Conservation (phyloP, 2,329 filamentous ascomycete species). For the Diatrype stigma region DNA sequence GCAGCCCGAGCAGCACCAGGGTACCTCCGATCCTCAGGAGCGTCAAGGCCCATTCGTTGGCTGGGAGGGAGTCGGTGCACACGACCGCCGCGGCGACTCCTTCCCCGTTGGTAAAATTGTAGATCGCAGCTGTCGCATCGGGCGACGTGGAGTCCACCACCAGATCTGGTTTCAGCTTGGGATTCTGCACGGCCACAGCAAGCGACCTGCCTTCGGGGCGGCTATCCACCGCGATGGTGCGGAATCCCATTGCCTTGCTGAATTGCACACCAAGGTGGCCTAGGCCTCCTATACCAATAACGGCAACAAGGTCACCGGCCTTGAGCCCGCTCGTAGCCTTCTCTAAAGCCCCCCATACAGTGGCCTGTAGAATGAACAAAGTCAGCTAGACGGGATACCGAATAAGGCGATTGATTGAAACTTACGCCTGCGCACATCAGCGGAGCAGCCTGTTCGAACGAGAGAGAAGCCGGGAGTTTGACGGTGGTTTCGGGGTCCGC, state of each 20-base stretch:
- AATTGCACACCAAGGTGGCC: conserved; percentile 33
- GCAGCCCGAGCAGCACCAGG: conserved; percentile 27
- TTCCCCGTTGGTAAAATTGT: conserved; percentile 25
- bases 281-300: conserved; percentile 32
- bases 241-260: conserved; percentile 31
- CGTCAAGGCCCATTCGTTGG: conserved; percentile 26
- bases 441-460: conserved; percentile 32
- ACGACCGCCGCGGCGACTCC: conserved; percentile 27
- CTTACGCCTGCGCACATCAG: conserved; percentile 32
- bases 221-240: conserved; percentile 33
- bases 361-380: conserved; percentile 16
- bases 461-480: conserved; percentile 20
- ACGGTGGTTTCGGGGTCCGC: conserved; percentile 27
- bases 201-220: conserved; percentile 24
- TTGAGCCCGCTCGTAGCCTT: conserved; percentile 21
- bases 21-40: conserved; percentile 25
- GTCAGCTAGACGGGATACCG: neutral
- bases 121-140: conserved; percentile 15
- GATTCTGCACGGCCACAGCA: conserved; percentile 20
- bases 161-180: conserved; percentile 20
- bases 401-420: neutral
- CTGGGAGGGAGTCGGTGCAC: conserved; percentile 28
- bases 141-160: conserved; percentile 22
- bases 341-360: conserved; percentile 30
- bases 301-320: conserved; percentile 22